Base-by-base conservation (phyloP, 441 rosid genomes). In the Erysimum cheiri region DNA sequence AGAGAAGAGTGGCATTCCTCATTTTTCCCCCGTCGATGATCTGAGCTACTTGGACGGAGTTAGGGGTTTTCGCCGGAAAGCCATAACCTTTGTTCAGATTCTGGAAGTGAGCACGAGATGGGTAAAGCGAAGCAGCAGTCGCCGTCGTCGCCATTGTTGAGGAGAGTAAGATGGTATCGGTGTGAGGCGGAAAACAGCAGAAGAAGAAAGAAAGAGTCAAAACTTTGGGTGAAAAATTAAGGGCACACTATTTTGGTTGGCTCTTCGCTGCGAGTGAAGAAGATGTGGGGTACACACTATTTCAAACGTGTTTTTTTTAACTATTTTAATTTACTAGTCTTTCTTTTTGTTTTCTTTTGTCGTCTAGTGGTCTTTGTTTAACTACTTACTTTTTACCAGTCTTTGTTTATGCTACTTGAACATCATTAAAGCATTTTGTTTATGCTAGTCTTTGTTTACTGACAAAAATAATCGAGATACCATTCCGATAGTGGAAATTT, bases 131-230 rank as follows among this genome's bases (percentile, higher is more conserved):
- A 41, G 71, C 47, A 59, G 75, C 74, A 6, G 73, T 39, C 29
- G 70, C 26, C 28, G 74, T 54, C 31, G 80, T 70, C 60, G 77
- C 76, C 80, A 77, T 77, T 71, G 69, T 5, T 35, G 65, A 22
- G 28, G 46, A 8, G 9, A 64, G 65, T 22, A 29, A 68, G 46
- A 56, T 55, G 53, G 63, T 22, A 48, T 65, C 0, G 47, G 57
- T 75, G 71, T 14, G 79, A 70, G 72, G 72, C 76, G 69, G 72
- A 76, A 52, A 70, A 70, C 60, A 75, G 67, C 22, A 4, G 22
- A 40, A 14, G 56, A 4, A 40, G 57, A n/a, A 28, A 12, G 53
- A 59, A 56, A 28, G 52, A 33, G 19, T 43, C 3, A 26, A 26
- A 44, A 47, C 29, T 47, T 54, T 72, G 26, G 46, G 46, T 29